A percentile compares a stretch with the other conserved stretches of the same genome.
These are phyloP conservation scores for Mesotaenium endlicherianum DNA, from an alignment of 139 green algal species.

Conservation along the genomic window DNA sequence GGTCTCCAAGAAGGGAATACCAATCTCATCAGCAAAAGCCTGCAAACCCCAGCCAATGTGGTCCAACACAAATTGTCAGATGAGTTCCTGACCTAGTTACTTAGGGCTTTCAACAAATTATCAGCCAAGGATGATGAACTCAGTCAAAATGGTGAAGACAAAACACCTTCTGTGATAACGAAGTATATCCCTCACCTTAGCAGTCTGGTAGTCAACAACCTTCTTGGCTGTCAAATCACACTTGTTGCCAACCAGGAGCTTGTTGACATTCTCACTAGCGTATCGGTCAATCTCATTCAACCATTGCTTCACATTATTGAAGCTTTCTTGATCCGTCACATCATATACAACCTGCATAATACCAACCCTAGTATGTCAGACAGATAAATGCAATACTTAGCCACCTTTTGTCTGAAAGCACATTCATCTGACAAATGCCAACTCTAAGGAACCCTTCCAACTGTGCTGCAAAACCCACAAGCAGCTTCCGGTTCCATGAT, in stretches of 20 bases:
- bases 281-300: slow-evolving; percentile 99
- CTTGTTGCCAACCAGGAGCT: slow-evolving; percentile 99
- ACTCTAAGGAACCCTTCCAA: no score
- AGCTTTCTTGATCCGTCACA: slow-evolving; percentile 96
- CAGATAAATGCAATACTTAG: background rate
- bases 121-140: background rate
- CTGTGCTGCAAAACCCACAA: no score
- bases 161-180: background rate
- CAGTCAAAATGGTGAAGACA: background rate
- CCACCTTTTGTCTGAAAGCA: background rate
- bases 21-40: slow-evolving; percentile 98
- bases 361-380: background rate
- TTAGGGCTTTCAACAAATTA: background rate
- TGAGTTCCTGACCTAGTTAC: no score
- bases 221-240: slow-evolving; percentile 93
- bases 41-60: slow-evolving; percentile 20
- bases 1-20: slow-evolving; percentile 98
- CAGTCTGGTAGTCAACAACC: slow-evolving; percentile 90
- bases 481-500: no score
- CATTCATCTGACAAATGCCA: no score
- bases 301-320: slow-evolving; percentile 99
- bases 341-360: slow-evolving; percentile 87
- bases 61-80: background rate
- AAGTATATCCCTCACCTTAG: slow-evolving; percentile 66
- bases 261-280: slow-evolving; percentile 99